phyloP scores from a whole-genome alignment of 2,329 filamentous ascomycete genomes.

The Ascocoryne sarcoides region DNA sequence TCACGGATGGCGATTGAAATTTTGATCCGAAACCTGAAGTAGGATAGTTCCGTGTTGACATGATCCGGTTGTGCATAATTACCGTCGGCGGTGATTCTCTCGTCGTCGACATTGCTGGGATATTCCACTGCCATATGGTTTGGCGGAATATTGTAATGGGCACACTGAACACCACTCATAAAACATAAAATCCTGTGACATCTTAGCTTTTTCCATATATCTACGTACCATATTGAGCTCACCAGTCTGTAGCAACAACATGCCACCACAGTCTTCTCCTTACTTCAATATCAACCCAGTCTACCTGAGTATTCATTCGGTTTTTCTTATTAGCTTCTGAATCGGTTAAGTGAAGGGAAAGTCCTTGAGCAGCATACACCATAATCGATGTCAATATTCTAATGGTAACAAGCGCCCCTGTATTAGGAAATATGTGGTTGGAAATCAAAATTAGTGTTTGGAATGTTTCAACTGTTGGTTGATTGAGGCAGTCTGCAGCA shows the following conservation, averaged over 20 bases:
- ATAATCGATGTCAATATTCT: slow-evolving; percentile 27
- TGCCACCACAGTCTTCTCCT: slow-evolving; percentile 35
- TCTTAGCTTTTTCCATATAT: slow-evolving; percentile 12
- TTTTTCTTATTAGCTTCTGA: slow-evolving; percentile 14
- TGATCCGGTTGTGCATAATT: slow-evolving; percentile 8
- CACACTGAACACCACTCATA: slow-evolving; percentile 29
- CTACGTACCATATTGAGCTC: slow-evolving; percentile 1
- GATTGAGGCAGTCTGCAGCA: slow-evolving; percentile 22
- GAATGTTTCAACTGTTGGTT: slow-evolving; percentile 29
- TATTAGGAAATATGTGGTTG: slow-evolving; percentile 29
- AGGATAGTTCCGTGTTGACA: slow-evolving; percentile 30
- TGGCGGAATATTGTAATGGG: slow-evolving; percentile 31
- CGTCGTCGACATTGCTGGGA: slow-evolving; percentile 31
- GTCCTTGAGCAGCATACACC: slow-evolving; percentile 21
- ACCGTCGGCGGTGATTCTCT: slow-evolving; percentile 23
- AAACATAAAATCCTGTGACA: slow-evolving; percentile 27
- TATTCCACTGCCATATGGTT: slow-evolving; percentile 32
- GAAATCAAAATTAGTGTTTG: slow-evolving; percentile 30
- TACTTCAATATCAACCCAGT: slow-evolving; percentile 28
- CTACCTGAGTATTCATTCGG: slow-evolving; percentile 11
- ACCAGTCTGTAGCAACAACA: slow-evolving; percentile 31
- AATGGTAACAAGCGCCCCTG: slow-evolving; percentile 29
- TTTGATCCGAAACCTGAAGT: slow-evolving; percentile 29
- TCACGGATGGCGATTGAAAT: slow-evolving; percentile 31
- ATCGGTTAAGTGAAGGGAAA: slow-evolving; percentile 18